phyloP scores from a whole-genome alignment of 2,329 filamentous ascomycete genomes.

The Tolypocladium ophioglossoides region DNA sequence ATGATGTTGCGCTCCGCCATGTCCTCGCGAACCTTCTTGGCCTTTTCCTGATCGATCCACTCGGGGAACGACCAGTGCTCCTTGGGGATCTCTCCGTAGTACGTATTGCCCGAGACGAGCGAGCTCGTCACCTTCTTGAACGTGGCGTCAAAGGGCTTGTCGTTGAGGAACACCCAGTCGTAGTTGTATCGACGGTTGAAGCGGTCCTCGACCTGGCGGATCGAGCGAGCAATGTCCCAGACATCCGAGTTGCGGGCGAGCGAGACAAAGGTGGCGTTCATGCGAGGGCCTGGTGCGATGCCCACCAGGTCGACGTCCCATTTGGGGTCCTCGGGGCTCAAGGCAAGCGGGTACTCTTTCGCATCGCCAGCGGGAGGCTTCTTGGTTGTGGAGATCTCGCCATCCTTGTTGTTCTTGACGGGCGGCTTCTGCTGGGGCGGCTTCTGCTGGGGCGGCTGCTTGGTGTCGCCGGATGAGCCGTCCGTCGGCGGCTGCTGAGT shows the following conservation, averaged over 20 bases:
- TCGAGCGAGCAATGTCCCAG: conserved; percentile 94
- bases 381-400: conserved; percentile 13
- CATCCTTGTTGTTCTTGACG: conserved; percentile 11
- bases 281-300: conserved; percentile 57
- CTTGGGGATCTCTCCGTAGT: conserved; percentile 78
- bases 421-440: conserved; percentile 5
- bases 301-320: conserved; percentile 40
- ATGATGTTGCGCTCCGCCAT: conserved; percentile 95
- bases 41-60: conserved; percentile 92
- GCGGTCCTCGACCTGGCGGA: conserved; percentile 92
- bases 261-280: conserved; percentile 97
- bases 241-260: conserved; percentile 87
- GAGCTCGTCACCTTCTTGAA: conserved; percentile 89
- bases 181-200: conserved; percentile 97
- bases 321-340: conserved; percentile 40
- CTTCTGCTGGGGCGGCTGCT: conserved; percentile 2
- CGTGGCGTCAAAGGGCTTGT: conserved; percentile 81
- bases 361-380: conserved; percentile 13
- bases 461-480: background rate
- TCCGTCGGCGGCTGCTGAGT: background rate
- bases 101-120: conserved; percentile 84
- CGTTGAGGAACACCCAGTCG: conserved; percentile 98
- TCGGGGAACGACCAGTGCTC: conserved; percentile 98
- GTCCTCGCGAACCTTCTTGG: conserved; percentile 79
- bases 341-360: conserved; percentile 36